Conservation (phyloP, 2,329 filamentous ascomycete genomes). For the Pseudogymnoascus sp. region DNA sequence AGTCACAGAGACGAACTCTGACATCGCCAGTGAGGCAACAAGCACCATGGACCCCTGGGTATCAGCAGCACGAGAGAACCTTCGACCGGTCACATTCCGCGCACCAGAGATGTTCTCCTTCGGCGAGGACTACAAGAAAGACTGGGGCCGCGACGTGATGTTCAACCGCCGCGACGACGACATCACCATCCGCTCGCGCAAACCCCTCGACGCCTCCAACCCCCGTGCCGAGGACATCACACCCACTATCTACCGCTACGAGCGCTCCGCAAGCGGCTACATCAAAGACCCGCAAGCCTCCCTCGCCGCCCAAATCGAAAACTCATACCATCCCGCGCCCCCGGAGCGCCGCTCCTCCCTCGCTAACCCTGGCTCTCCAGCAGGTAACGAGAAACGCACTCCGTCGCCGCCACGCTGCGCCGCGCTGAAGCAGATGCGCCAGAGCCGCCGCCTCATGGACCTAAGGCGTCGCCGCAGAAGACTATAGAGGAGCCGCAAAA, state of each 20-base stretch:
- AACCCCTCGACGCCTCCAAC: slow-evolving; percentile 15
- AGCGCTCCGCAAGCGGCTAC: not conserved
- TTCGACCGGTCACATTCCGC: slow-evolving; percentile 15
- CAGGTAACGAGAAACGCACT: slow-evolving; percentile 2
- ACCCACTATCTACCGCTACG: slow-evolving; percentile 16
- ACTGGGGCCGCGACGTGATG: slow-evolving; percentile 25
- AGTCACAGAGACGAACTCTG: slow-evolving; percentile 23
- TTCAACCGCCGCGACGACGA: slow-evolving; percentile 18
- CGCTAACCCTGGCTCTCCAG: slow-evolving; percentile 15
- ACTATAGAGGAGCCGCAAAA: not conserved
- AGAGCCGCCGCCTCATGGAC: not conserved
- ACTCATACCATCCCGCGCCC: slow-evolving; percentile 16
- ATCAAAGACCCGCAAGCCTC: slow-evolving; percentile 8
- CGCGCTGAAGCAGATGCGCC: not conserved
- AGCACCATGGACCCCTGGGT: slow-evolving; percentile 19
- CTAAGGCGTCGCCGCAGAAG: not conserved
- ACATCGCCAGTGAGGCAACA: slow-evolving; percentile 11
- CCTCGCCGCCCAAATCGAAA: slow-evolving; percentile 15
- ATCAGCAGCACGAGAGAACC: slow-evolving; percentile 9
- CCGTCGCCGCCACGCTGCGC: not conserved
- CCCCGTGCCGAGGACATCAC: not conserved
- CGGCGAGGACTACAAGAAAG: slow-evolving; percentile 13
- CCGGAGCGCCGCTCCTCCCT: slow-evolving; percentile 27
- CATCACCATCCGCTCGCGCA: slow-evolving; percentile 18
- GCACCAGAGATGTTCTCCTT: slow-evolving; percentile 14